Conservation (phyloP, 768 basidiomycete genomes). For the Imleria badia region DNA sequence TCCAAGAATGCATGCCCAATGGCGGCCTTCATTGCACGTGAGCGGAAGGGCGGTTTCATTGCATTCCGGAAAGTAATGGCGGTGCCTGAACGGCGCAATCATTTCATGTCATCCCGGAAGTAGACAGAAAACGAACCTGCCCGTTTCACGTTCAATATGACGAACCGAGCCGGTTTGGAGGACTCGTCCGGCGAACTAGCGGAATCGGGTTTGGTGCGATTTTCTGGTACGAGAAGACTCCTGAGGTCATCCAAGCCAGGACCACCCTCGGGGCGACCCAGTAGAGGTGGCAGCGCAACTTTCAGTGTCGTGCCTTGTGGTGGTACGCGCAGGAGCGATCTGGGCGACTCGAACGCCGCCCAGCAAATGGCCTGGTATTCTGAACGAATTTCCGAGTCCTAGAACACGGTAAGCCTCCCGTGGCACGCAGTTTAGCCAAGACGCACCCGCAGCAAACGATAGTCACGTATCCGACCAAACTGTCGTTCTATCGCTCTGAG, state of each 20-base stretch:
- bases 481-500: conserved; percentile 55
- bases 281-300: conserved; percentile 28
- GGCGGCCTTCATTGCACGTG: conserved; percentile 29
- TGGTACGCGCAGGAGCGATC: conserved; percentile 39
- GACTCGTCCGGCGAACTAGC: conserved; percentile 5
- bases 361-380: conserved; percentile 44
- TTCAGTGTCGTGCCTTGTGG: conserved; percentile 29
- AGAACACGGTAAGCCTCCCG: background rate
- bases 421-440: background rate
- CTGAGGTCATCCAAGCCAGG: conserved; percentile 33
- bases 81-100: conserved; percentile 7
- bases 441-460: conserved; percentile 42
- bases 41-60: conserved; percentile 27
- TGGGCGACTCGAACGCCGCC: conserved; percentile 46
- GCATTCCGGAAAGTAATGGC: conserved; percentile 23
- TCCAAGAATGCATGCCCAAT: conserved; percentile 33
- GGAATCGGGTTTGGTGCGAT: background rate
- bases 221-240: conserved; percentile 24
- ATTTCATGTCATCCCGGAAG: background rate
- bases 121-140: conserved; percentile 21
- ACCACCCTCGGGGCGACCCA: conserved; percentile 31
- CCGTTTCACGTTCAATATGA: conserved; percentile 21
- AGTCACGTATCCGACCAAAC: conserved; percentile 50
- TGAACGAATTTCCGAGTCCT: conserved; percentile 50
- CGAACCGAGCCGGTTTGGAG: conserved; percentile 5